These are phyloP conservation scores for Aspergillus kassunensis DNA, from an alignment of 495 filamentous ascomycete genomes.

Conservation along the genomic window DNA sequence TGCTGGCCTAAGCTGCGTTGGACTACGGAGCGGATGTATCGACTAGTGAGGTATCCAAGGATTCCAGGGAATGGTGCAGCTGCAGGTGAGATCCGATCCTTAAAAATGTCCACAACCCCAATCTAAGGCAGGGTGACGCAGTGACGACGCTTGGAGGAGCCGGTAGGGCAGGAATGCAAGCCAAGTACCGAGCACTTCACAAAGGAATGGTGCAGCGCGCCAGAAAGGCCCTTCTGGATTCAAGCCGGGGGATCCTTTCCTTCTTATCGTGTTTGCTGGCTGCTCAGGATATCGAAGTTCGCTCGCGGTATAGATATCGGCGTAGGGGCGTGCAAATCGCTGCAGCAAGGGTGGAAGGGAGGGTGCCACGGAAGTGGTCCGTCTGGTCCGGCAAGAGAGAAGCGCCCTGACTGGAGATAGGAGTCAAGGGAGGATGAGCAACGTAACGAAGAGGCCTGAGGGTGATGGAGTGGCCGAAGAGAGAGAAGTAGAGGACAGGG, in stretches of 20 bases:
- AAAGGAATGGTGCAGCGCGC: conserved; percentile 13
- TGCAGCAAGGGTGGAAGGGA: conserved; percentile 39
- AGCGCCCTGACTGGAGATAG: conserved; percentile 27
- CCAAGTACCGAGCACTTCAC: conserved; percentile 27
- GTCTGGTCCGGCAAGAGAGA: conserved; percentile 33
- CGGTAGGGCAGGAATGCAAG: conserved; percentile 47
- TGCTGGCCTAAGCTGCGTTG: conserved; percentile 17
- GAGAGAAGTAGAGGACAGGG: conserved; percentile 19
- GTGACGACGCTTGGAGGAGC: conserved; percentile 30
- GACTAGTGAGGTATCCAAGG: conserved; percentile 21
- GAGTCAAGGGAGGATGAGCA: conserved; percentile 31
- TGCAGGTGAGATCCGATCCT: conserved; percentile 43
- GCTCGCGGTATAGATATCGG: conserved; percentile 6
- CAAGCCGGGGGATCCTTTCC: conserved; percentile 19
- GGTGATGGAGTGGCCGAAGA: conserved; percentile 13
- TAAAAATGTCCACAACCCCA: conserved; percentile 30
- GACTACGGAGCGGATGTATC: conserved; percentile 16
- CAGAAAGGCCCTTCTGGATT: conserved; percentile 27
- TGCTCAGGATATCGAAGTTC: background rate
- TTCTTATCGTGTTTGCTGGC: too few species aligned
- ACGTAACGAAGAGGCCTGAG: conserved; percentile 15
- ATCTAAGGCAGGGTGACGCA: conserved; percentile 27
- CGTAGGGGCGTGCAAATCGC: conserved; percentile 19
- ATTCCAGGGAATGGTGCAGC: conserved; percentile 29
- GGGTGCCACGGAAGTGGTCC: conserved; percentile 38